Base-by-base conservation (phyloP, 352 stramenopile species). In the Phytophthora parvispora region DNA sequence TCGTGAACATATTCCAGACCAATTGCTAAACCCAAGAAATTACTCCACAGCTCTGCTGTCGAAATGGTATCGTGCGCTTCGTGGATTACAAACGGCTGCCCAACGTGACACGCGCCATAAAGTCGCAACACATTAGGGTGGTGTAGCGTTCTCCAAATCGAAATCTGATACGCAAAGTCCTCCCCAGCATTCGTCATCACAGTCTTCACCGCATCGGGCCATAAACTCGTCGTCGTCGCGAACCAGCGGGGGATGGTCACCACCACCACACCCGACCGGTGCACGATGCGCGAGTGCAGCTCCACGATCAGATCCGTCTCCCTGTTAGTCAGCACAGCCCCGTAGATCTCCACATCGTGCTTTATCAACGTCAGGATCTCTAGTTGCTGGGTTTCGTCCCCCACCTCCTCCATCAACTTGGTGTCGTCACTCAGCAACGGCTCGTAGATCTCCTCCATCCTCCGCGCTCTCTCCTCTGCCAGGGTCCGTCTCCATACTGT, bases 261-360 rank as follows among this genome's bases (percentile, higher is more conserved):
- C 43, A 50, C 20, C 43, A 50, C 43, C 43, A 50, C 20, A 2
- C 43, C 43, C 43, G 43, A 50, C 7, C 43, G 43, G 3, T 18
- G 43, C 20, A 50, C 43, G 13, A 50, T 29, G 0, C 20, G 22
- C 7, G 43, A 15, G 22, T 50, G 28, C n/a, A 28, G 4, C 43
- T 50, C 43, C 10, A 16, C 9, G 4, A 28, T 50, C 20, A 50
- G n/a, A n/a, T 50, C 43, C 43, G 20, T 28, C 38, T 45, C 38
- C 38, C 38, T 45, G n/a, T 50, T 20, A 5, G n/a, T 50, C 43
- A 50, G n/a, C 43, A 50, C 43, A 3, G 43, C 20, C 20, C 43
- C 43, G 43, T 50, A 50, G 43, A 50, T 28, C 43, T 50, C 43
- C n/a, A 50, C n/a, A 7, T 50, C 43, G 20, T 50, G 20, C 22